Conservation (phyloP, 2,329 filamentous ascomycete species). For the Penicillium sp. region DNA sequence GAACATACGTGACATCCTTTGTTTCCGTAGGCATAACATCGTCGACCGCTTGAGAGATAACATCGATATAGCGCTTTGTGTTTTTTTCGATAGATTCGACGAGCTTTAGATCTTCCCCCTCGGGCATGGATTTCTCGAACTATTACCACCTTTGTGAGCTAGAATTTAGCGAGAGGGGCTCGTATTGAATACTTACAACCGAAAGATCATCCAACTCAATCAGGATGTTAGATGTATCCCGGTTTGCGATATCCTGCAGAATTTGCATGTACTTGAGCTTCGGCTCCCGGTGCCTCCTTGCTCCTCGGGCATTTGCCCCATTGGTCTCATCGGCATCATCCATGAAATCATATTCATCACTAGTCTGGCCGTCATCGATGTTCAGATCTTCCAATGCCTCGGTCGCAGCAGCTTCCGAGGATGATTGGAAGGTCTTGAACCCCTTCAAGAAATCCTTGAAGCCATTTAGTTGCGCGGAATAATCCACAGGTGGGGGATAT, state of each 20-base stretch:
- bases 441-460: constrained; percentile 85
- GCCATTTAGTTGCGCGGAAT: constrained; percentile 73
- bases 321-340: constrained; percentile 69
- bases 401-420: constrained; percentile 66
- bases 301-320: constrained; percentile 46
- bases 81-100: constrained; percentile 86
- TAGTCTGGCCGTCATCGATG: constrained; percentile 81
- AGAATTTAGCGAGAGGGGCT: not conserved
- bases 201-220: constrained; percentile 89
- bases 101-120: constrained; percentile 65
- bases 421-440: constrained; percentile 75
- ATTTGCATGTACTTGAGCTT: constrained; percentile 86
- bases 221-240: constrained; percentile 71
- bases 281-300: constrained; percentile 54
- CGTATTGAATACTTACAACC: constrained; percentile 54
- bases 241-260: constrained; percentile 82
- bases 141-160: constrained; percentile 36
- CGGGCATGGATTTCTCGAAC: constrained; percentile 73
- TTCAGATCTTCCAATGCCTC: constrained; percentile 81
- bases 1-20: constrained; percentile 69
- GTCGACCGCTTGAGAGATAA: constrained; percentile 85
- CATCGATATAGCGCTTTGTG: constrained; percentile 91
- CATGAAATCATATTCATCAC: constrained; percentile 92
- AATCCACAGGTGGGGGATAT: constrained; percentile 77
- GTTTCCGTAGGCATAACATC: constrained; percentile 77